These are phyloP conservation scores for Parafenestella ontariensis DNA, from an alignment of 2,329 filamentous ascomycete genomes.

Conservation along the genomic window DNA sequence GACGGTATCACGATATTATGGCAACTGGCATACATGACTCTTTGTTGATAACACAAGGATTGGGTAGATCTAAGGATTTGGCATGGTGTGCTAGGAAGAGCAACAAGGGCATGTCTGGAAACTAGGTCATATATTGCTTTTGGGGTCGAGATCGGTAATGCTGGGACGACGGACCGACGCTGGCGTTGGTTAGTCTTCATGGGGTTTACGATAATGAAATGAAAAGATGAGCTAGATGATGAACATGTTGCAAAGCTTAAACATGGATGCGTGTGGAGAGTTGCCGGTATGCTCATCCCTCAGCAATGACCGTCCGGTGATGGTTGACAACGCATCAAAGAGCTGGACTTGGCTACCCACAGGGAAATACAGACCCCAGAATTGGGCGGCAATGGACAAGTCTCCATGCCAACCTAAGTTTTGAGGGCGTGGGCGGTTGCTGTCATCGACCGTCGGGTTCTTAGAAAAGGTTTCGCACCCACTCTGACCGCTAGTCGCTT, in stretches of 20 bases:
- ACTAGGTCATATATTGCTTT: constrained; percentile 35
- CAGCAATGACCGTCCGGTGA: constrained; percentile 25
- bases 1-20: constrained; percentile 10
- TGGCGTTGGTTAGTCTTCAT: constrained; percentile 37
- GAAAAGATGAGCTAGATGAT: constrained; percentile 27
- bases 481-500: constrained; percentile 11
- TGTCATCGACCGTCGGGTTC: constrained; percentile 28
- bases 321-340: constrained; percentile 17
- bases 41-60: constrained; percentile 12
- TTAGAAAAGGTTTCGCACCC: constrained; percentile 7
- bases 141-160: constrained; percentile 33
- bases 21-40: constrained; percentile 12
- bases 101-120: constrained; percentile 13
- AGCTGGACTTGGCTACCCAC: constrained; percentile 15
- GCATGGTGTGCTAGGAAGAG: constrained; percentile 16
- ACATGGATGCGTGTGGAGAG: constrained; percentile 28
- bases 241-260: constrained; percentile 12
- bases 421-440: constrained; percentile 24
- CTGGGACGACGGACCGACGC: constrained; percentile 31
- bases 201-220: constrained; percentile 36
- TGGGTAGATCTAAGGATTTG: constrained; percentile 11
- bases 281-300: constrained; percentile 22
- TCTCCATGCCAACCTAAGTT: constrained; percentile 19
- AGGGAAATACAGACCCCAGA: constrained; percentile 4
- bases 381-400: constrained; percentile 32